phyloP scores from a whole-genome alignment of 2,329 filamentous ascomycete genomes.

The Microsporum ferrugineum region DNA sequence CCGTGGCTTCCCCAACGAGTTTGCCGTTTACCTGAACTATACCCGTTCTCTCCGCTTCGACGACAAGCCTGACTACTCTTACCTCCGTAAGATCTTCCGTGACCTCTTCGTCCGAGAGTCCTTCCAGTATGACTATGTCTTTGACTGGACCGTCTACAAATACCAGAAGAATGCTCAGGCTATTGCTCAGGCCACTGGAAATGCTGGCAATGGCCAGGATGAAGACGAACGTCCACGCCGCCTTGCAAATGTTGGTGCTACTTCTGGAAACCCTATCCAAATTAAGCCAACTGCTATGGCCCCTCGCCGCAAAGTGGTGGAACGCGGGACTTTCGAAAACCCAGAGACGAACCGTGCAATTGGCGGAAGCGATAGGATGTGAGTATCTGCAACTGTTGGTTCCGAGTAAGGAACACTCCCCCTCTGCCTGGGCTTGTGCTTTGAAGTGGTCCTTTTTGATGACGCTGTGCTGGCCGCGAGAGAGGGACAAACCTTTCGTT shows the following conservation, averaged over 20 bases:
- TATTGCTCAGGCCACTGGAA: slow-evolving; percentile 69
- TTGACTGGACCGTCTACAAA: slow-evolving; percentile 99
- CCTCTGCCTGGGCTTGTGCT: slow-evolving; percentile 56
- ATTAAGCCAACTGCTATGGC: slow-evolving; percentile 63
- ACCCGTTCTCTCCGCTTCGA: slow-evolving; percentile 96
- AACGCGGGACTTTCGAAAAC: slow-evolving; percentile 49
- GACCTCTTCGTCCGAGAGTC: slow-evolving; percentile 97
- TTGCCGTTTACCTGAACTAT: slow-evolving; percentile 99
- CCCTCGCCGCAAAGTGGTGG: slow-evolving; percentile 74
- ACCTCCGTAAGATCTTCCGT: slow-evolving; percentile 99
- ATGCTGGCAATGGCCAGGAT: slow-evolving; percentile 53
- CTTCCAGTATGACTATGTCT: slow-evolving; percentile 99
- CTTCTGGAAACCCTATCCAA: slow-evolving; percentile 42
- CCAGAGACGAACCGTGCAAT: slow-evolving; percentile 64
- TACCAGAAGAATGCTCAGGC: slow-evolving; percentile 99
- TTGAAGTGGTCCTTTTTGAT: slow-evolving; percentile 28
- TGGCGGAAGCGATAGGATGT: slow-evolving; percentile 86
- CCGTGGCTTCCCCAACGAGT: slow-evolving; percentile 98
- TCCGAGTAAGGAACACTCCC: slow-evolving; percentile 78
- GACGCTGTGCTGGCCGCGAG: slow-evolving; percentile 48
- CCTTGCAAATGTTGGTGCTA: slow-evolving; percentile 54
- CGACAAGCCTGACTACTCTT: slow-evolving; percentile 99
- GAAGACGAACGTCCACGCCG: slow-evolving; percentile 63
- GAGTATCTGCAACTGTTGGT: slow-evolving; percentile 64
- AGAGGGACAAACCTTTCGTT: slow-evolving; percentile 30